A percentile compares a stretch with the other conserved stretches of the same genome.
phyloP scores from a whole-genome alignment of 2,329 filamentous ascomycete genomes.

The Fusarium sp. region DNA sequence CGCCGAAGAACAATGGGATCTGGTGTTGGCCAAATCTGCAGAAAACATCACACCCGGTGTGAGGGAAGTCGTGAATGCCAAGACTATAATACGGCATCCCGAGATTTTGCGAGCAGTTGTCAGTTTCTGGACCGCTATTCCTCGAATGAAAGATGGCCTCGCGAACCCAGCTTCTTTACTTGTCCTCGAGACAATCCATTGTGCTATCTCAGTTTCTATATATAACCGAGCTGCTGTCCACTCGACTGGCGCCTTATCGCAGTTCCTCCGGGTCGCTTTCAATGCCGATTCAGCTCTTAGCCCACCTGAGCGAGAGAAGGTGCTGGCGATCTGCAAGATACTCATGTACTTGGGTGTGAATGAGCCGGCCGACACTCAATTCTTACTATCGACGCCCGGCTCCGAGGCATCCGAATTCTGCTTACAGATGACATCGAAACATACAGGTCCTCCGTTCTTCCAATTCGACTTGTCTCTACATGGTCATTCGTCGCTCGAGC shows the following conservation, averaged over 20 bases:
- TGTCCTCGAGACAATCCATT: constrained; percentile 71
- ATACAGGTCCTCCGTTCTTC: constrained; percentile 83
- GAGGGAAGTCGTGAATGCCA: constrained; percentile 61
- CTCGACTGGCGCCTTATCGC: constrained; percentile 75
- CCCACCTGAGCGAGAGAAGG: constrained; percentile 65
- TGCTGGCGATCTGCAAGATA: constrained; percentile 74
- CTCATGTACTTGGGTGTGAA: constrained; percentile 82
- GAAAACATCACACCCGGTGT: constrained; percentile 56
- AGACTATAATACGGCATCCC: constrained; percentile 66
- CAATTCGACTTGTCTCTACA: constrained; percentile 92
- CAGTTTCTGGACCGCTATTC: constrained; percentile 72
- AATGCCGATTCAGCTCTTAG: constrained; percentile 61
- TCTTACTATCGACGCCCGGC: constrained; percentile 68
- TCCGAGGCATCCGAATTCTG: constrained; percentile 73
- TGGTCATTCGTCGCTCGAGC: constrained; percentile 90
- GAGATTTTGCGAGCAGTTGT: constrained; percentile 72
- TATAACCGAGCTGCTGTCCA: constrained; percentile 79
- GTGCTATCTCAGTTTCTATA: constrained; percentile 69
- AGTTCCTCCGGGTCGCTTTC: constrained; percentile 73
- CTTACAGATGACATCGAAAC: constrained; percentile 77
- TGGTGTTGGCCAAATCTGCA: constrained; percentile 52
- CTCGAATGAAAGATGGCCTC: constrained; percentile 56
- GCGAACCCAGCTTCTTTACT: constrained; percentile 69
- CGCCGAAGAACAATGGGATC: constrained; percentile 53
- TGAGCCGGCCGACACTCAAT: constrained; percentile 83